Conservation (phyloP, 345 rosid genomes). For the Angophora floribunda region DNA sequence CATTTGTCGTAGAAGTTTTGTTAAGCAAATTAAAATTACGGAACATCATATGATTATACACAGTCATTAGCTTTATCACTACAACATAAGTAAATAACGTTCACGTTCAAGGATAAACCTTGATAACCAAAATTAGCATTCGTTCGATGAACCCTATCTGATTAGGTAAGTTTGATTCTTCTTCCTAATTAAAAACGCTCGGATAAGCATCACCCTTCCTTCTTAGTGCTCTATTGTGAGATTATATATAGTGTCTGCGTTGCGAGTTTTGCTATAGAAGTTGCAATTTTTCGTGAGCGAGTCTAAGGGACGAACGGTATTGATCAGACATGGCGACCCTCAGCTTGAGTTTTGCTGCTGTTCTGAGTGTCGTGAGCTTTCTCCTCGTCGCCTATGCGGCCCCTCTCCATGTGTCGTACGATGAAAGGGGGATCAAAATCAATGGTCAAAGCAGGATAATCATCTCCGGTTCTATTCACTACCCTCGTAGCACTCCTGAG, state of each 20-base stretch:
- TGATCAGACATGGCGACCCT: background rate
- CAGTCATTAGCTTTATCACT: background rate
- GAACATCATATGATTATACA: background rate
- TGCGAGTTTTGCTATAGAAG: background rate
- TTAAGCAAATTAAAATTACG: too few relatives aligned
- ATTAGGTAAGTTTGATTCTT: background rate
- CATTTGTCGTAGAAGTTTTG: too few relatives aligned
- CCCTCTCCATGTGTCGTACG: conserved; percentile 5
- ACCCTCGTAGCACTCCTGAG: conserved; percentile 40
- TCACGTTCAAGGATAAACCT: background rate
- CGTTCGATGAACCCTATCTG: background rate
- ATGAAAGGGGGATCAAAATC: conserved; percentile 16
- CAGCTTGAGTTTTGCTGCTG: background rate
- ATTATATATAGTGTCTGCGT: background rate
- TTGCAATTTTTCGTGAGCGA: background rate
- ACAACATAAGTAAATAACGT: too few relatives aligned
- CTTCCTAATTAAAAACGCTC: background rate
- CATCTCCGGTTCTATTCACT: conserved; percentile 43
- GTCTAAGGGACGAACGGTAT: background rate
- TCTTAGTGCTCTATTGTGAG: background rate
- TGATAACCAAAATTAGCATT: background rate
- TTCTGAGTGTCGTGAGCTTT: background rate
- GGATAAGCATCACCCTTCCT: background rate
- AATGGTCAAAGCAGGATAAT: conserved; percentile 30
- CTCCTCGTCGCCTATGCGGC: background rate